A percentile compares a stretch with the other conserved stretches of the same genome.
phyloP scores from a whole-genome alignment of 305 asterid species.

The Solanum chacoense region DNA sequence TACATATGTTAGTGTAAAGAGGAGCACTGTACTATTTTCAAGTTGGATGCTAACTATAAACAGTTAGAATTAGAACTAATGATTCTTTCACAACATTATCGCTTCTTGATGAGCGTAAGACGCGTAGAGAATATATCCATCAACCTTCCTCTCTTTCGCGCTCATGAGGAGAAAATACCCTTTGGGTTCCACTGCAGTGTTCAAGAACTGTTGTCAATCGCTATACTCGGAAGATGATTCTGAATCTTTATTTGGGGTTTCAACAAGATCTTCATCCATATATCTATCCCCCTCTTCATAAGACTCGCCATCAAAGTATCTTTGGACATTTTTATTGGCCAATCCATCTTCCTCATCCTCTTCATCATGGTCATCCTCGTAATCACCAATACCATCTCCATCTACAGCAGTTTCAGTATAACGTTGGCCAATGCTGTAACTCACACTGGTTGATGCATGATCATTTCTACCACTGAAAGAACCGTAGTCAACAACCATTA shows the following conservation, averaged over 20 bases:
- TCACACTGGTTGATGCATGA: neutral
- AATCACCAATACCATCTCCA: constrained; percentile 3
- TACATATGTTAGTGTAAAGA: neutral
- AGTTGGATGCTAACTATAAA: constrained; percentile 1
- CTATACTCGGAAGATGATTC: constrained; percentile 48
- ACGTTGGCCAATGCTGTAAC: constrained; percentile 12
- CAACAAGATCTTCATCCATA: constrained; percentile 17
- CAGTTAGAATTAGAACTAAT: neutral
- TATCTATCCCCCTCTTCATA: constrained; percentile 32
- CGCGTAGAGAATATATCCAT: too few relatives aligned
- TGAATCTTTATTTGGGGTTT: constrained; percentile 27
- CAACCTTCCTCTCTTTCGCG: neutral
- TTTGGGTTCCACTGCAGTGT: neutral
- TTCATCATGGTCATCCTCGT: constrained; percentile 12
- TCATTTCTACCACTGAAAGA: constrained; percentile 2
- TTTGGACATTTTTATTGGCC: constrained; percentile 20
- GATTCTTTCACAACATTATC: neutral
- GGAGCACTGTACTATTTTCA: neutral
- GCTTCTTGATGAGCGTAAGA: neutral
- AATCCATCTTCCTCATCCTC: constrained; percentile 15
- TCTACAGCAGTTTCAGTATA: constrained; percentile 7
- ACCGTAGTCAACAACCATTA: constrained; percentile 18
- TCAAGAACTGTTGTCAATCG: constrained; percentile 15
- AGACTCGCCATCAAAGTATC: constrained; percentile 24
- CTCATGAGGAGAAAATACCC: neutral